Conservation (phyloP, 2,329 filamentous ascomycete species). For the Endothia cerciana region DNA sequence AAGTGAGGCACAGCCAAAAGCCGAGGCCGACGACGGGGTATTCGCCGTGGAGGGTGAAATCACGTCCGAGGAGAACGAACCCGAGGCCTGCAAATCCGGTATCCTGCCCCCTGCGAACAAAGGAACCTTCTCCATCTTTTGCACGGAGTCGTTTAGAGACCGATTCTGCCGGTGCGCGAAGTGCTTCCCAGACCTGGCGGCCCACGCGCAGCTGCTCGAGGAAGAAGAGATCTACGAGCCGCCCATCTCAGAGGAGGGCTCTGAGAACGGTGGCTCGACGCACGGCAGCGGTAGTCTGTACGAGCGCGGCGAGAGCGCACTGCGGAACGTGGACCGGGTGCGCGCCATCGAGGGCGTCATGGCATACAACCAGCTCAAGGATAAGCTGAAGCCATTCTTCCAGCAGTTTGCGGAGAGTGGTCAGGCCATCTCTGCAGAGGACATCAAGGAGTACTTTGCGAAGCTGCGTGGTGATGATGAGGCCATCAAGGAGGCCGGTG, state of each 20-base stretch:
- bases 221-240: slow-evolving; percentile 96
- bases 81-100: slow-evolving; percentile 61
- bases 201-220: slow-evolving; percentile 82
- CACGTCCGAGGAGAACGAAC: slow-evolving; percentile 31
- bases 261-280: slow-evolving; percentile 58
- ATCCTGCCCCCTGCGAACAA: slow-evolving; percentile 59
- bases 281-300: slow-evolving; percentile 81
- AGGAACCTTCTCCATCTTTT: slow-evolving; percentile 78
- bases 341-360: slow-evolving; percentile 94
- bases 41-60: slow-evolving; percentile 25
- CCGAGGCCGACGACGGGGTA: slow-evolving; percentile 22
- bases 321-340: slow-evolving; percentile 91
- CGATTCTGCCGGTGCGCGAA: slow-evolving; percentile 78
- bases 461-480: slow-evolving; percentile 87
- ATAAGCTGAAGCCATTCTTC: slow-evolving; percentile 93
- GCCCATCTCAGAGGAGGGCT: slow-evolving; percentile 72
- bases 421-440: slow-evolving; percentile 84
- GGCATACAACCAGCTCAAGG: slow-evolving; percentile 96
- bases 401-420: slow-evolving; percentile 93
- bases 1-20: slow-evolving; percentile 5
- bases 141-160: slow-evolving; percentile 77
- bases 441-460: slow-evolving; percentile 96
- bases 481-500: slow-evolving; percentile 67
- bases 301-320: slow-evolving; percentile 88
- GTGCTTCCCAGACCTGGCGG: slow-evolving; percentile 76